Conservation (phyloP, 805 yeast genomes). For the Ogataea zsoltii region DNA sequence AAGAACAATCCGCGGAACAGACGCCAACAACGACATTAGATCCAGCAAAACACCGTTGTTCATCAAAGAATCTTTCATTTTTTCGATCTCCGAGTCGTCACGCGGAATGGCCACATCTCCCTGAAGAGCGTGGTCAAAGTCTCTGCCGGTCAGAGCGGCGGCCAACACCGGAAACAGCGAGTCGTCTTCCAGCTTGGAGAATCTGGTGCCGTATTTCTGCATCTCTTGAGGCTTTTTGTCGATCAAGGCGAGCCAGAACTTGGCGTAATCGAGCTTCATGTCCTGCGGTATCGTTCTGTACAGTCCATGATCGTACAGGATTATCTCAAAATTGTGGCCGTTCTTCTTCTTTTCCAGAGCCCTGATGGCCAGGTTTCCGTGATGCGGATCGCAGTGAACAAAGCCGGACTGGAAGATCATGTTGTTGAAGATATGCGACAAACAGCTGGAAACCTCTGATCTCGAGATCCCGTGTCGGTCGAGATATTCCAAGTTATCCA, state of each 20-base stretch:
- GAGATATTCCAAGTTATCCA: conserved; percentile 73
- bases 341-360: conserved; percentile 33
- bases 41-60: conserved; percentile 66
- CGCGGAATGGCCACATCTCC: conserved; percentile 61
- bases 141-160: conserved; percentile 94
- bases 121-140: conserved; percentile 70
- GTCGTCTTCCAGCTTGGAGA: conserved; percentile 78
- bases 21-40: conserved; percentile 74
- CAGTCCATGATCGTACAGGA: conserved; percentile 92
- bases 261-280: conserved; percentile 80
- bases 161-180: conserved; percentile 82
- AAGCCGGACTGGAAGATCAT: conserved; percentile 95
- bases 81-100: conserved; percentile 59
- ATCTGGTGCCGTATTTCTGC: conserved; percentile 70
- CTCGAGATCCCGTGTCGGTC: conserved; percentile 65
- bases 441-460: conserved; percentile 77
- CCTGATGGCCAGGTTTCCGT: conserved; percentile 90
- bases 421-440: conserved; percentile 86
- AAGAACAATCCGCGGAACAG: conserved; percentile 82
- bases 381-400: conserved; percentile 97
- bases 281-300: conserved; percentile 80
- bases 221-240: conserved; percentile 67
- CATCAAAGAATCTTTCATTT: conserved; percentile 65
- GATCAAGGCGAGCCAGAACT: conserved; percentile 87
- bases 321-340: conserved; percentile 81